These are phyloP conservation scores for Claviceps sp. DNA, from an alignment of 2,329 filamentous ascomycete genomes.

Conservation along the genomic window DNA sequence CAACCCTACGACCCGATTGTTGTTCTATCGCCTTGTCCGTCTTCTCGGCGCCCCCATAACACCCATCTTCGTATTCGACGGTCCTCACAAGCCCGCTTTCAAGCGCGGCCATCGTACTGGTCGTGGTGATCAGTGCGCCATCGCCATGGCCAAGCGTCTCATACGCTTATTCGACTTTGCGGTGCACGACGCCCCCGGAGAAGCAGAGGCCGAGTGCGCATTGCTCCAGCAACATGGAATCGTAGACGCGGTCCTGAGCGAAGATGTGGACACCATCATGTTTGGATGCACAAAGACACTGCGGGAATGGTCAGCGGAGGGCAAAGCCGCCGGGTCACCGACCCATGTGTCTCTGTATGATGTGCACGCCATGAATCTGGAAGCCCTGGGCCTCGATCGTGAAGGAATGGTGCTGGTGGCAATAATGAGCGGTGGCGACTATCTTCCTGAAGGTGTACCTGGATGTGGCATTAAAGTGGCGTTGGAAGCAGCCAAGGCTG, in stretches of 20 bases:
- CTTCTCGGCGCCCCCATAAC: constrained; percentile 67
- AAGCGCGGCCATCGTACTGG: constrained; percentile 73
- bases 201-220: constrained; percentile 93
- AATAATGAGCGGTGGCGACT: constrained; percentile 91
- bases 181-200: constrained; percentile 76
- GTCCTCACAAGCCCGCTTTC: constrained; percentile 69
- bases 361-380: constrained; percentile 36
- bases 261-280: constrained; percentile 96
- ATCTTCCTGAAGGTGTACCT: constrained; percentile 74
- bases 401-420: constrained; percentile 91
- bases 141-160: constrained; percentile 68
- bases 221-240: constrained; percentile 67
- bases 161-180: constrained; percentile 77
- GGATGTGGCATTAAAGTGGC: constrained; percentile 81
- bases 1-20: constrained; percentile 78
- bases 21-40: constrained; percentile 81
- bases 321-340: constrained; percentile 49
- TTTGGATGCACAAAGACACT: constrained; percentile 75
- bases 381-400: constrained; percentile 52
- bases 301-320: constrained; percentile 71
- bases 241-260: constrained; percentile 86
- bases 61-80: constrained; percentile 84
- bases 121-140: constrained; percentile 51
- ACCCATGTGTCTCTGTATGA: constrained; percentile 83
- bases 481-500: constrained; percentile 77